Evolutionary conservation across 202 grass and related monocot genomes (phyloP).

Genomic region (Eragrostis tef): DNA sequence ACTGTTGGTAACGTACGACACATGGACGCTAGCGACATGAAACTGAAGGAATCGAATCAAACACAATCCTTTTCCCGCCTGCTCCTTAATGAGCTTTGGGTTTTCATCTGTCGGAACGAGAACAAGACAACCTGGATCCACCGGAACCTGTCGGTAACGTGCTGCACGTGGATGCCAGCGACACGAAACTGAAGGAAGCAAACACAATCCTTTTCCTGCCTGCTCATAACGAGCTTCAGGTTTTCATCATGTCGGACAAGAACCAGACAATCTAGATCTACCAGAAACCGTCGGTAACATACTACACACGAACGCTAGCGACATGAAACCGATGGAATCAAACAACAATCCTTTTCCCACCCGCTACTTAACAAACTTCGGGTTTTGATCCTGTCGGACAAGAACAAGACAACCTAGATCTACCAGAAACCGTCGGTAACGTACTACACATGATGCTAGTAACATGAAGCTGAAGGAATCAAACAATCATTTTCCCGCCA

Average conservation of each 20-base stretch:
- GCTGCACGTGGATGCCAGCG: not conserved
- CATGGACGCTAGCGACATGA: not conserved
- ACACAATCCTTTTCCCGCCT: not conserved
- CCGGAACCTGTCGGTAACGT: not conserved
- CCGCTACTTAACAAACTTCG: too few species aligned
- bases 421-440: not conserved
- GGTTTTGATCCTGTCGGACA: too few species aligned
- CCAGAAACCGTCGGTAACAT: not conserved
- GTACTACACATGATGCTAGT: not conserved
- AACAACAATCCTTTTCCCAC: not conserved
- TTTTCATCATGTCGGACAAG: not conserved
- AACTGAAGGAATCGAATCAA: not conserved
- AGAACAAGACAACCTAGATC: not conserved
- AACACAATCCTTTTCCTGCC: constrained; percentile 4
- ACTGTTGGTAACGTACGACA: not conserved
- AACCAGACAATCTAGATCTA: constrained; percentile 1
- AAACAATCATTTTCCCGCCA: constrained; percentile 29
- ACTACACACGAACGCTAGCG: not conserved
- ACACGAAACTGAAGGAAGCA: constrained; percentile 23
- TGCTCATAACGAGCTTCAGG: not conserved
- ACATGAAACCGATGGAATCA: not conserved
- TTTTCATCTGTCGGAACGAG: not conserved
- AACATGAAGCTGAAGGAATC: constrained; percentile 1
- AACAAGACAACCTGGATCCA: constrained; percentile 3
- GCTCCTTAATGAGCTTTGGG: too few species aligned